Evolutionary conservation across 129 eudicot genomes (phyloP).

Genomic region (Daucus carota): DNA sequence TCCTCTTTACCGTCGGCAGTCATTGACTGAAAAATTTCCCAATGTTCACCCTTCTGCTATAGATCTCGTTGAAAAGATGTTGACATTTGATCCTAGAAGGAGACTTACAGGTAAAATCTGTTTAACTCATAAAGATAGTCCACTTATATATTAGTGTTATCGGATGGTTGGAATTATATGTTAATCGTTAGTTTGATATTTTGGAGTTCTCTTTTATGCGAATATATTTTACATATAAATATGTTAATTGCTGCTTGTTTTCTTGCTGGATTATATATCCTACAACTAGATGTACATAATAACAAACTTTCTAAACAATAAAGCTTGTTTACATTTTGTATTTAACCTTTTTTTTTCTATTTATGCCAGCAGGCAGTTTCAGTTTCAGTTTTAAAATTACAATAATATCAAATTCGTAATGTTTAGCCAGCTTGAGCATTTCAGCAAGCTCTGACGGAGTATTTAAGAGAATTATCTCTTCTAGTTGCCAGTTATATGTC

Average conservation of each 20-base stretch:
- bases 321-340: not conserved
- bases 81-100: slow-evolving; percentile 85
- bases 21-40: slow-evolving; percentile 69
- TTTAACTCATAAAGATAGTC: not conserved
- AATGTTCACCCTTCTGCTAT: slow-evolving; percentile 73
- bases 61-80: slow-evolving; percentile 87
- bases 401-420: no score
- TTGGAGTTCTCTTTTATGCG: not conserved
- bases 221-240: not conserved
- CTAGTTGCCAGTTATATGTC: not conserved
- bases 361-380: not conserved
- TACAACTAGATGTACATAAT: not conserved
- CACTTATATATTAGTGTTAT: no score
- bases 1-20: slow-evolving; percentile 54
- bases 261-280: not conserved
- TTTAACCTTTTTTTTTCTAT: not conserved
- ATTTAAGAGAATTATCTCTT: not conserved
- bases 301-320: not conserved
- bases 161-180: not conserved
- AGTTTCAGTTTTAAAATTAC: not conserved
- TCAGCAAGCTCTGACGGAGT: not conserved
- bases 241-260: not conserved
- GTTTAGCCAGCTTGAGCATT: no score
- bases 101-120: slow-evolving; percentile 65
- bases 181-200: no score